Evolutionary conservation across 257 asterid species (phyloP), one percentile per base, ranked within the genome.

Genomic region (Plantago elongata): DNA sequence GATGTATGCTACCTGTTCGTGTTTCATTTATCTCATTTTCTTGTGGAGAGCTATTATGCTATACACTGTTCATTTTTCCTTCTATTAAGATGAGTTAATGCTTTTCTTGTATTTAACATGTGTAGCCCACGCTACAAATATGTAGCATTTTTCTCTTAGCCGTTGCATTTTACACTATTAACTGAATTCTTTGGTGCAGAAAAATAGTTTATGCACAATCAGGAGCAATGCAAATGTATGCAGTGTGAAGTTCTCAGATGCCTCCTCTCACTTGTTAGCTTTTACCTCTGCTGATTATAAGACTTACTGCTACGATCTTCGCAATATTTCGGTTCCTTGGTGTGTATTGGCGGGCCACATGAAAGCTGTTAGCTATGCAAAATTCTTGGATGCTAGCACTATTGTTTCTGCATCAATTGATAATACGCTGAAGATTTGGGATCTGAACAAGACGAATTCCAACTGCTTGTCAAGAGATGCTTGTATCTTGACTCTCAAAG

Each of bases 361-460:
- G 34, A 78, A 71, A 15, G 65, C 82, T 0, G 91, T 84, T 60
- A 84, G 84, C 75, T 77, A 76, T 54, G 76, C 76, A 47, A 78
- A 69, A 64, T 81, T 81, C 54, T 51, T 84, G 72, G 88, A 81
- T 60, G 18, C 79, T 0, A 66, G 62, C 34, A 78, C 88, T 54
- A 42, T 81, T 15, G 85, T 81, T 50, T 76, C 91, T 2, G 80
- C 91, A 44, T 77, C 91, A 27, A 75, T 71, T 8, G 91, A 81
- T 63, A 71, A 57, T 65, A 74, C 83, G 0, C 60, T 84, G 49
- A 84, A 84, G 74, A 76, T 74, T 14, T 84, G 88, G 88, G 85
- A 84, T 62, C 81, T 84, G 37, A 81, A 63, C 17, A 79, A 66
- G 61, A 72, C 88, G 2, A 65, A 62, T 61, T 67, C 64, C 42